A percentile compares a stretch with the other conserved stretches of the same genome.
phyloP scores from a whole-genome alignment of 345 rosid genomes.

The Salix caprea region DNA sequence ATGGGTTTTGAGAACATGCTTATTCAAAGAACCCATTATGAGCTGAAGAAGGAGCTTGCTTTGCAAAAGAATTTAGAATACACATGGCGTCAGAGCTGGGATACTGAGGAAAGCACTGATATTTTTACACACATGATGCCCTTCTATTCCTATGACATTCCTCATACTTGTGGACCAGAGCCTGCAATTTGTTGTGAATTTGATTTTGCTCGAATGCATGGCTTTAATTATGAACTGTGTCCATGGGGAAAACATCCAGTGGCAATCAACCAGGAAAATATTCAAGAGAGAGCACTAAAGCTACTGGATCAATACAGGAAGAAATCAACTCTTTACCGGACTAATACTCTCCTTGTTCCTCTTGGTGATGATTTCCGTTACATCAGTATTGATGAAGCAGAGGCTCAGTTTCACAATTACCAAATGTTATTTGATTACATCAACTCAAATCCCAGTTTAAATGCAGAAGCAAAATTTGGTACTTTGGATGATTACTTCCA shows the following conservation, averaged over 20 bases:
- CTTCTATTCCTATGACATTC: constrained; percentile 91
- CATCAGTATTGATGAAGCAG: constrained; percentile 75
- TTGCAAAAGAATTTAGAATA: constrained; percentile 82
- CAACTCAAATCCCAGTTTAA: constrained; percentile 77
- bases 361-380: constrained; percentile 99
- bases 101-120: constrained; percentile 82
- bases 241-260: constrained; percentile 82
- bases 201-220: constrained; percentile 75
- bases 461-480: constrained; percentile 86
- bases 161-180: constrained; percentile 99
- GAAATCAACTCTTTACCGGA: constrained; percentile 77
- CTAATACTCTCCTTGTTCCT: constrained; percentile 89
- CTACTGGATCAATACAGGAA: constrained; percentile 94
- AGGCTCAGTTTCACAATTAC: constrained; percentile 91
- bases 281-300: constrained; percentile 75
- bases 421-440: constrained; percentile 85
- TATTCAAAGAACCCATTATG: constrained; percentile 96
- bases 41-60: constrained; percentile 97
- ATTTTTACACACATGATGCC: constrained; percentile 99
- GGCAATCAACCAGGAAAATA: constrained; percentile 74
- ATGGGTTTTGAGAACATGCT: constrained; percentile 99
- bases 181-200: constrained; percentile 98
- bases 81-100: constrained; percentile 98
- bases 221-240: constrained; percentile 63
- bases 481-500: constrained; percentile 86